Percentiles rank a stretch among this genome's conserved stretches.
phyloP scores from a whole-genome alignment of 176 grass and related monocot species.

The Oryza rufipogon region DNA sequence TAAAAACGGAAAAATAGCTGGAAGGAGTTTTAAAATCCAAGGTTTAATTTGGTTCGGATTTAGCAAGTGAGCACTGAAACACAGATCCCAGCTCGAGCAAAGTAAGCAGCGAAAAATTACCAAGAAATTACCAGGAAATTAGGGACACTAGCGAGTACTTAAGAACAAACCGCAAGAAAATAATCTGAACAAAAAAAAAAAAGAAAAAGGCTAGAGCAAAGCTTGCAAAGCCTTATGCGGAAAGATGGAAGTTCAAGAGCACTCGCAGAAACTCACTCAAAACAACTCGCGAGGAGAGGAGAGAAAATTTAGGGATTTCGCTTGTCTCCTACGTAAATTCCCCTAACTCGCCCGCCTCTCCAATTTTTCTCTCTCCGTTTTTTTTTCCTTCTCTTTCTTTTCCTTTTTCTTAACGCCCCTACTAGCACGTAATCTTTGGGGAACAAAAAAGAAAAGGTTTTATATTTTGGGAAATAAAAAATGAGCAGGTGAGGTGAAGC shows the following conservation, averaged over 20 bases:
- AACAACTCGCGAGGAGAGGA: conserved; percentile 28
- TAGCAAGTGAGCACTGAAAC: conserved; percentile 35
- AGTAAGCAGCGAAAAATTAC: conserved; percentile 31
- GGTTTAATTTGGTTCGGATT: conserved; percentile 31
- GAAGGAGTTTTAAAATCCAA: conserved; percentile 13
- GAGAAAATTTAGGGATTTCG: conserved; percentile 56
- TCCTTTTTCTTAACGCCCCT: conserved; percentile 40
- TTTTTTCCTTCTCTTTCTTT: not conserved
- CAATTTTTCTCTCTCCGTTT: not conserved
- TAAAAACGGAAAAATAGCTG: conserved; percentile 46
- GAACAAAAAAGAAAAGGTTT: conserved; percentile 48
- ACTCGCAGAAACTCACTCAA: conserved; percentile 38
- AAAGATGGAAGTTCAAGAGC: conserved; percentile 39
- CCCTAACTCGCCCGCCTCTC: conserved; percentile 30
- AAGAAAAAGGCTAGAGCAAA: conserved; percentile 20
- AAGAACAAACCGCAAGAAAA: conserved; percentile 53
- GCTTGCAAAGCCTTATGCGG: conserved; percentile 28
- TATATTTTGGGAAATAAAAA: conserved; percentile 50
- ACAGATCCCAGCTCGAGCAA: conserved; percentile 27
- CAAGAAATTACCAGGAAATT: conserved; percentile 50
- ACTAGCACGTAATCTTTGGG: conserved; percentile 52
- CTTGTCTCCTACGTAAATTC: conserved; percentile 65
- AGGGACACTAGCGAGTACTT: conserved; percentile 31
- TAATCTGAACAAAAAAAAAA: not conserved
- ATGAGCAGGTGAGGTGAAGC: conserved; percentile 59